Evolutionary conservation across 1,284 basidiomycete genomes (phyloP).

Genomic region (Earliella scabrosa): DNA sequence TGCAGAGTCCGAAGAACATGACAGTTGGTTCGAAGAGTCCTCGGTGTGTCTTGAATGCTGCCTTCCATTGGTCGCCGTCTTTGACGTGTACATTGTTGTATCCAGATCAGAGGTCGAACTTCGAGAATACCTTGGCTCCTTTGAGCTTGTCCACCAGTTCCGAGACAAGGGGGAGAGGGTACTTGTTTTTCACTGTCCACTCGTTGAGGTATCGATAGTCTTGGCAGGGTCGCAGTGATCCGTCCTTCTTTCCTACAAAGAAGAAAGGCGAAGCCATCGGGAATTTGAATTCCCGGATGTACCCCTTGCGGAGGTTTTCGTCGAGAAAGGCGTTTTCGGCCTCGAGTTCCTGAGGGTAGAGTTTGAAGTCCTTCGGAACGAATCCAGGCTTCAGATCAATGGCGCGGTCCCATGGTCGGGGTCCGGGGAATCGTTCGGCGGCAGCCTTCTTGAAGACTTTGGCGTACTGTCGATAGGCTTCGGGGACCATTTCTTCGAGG

Average conservation of each 20-base stretch:
- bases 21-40: not conserved
- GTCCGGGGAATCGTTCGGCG: constrained; percentile 28
- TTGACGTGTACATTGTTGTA: constrained; percentile 12
- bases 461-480: not conserved
- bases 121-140: constrained; percentile 4
- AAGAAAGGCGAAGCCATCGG: constrained; percentile 31
- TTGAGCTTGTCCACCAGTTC: not conserved
- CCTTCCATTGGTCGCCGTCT: constrained; percentile 1
- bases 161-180: not conserved
- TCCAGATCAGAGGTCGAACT: not conserved
- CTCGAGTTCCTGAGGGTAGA: constrained; percentile 29
- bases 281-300: constrained; percentile 34
- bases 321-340: constrained; percentile 27
- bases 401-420: constrained; percentile 27
- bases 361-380: constrained; percentile 20
- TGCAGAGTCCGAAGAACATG: not conserved
- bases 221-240: constrained; percentile 11
- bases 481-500: not conserved
- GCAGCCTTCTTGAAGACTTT: constrained; percentile 25
- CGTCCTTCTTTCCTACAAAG: constrained; percentile 31
- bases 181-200: not conserved
- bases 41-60: not conserved
- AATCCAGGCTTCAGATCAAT: constrained; percentile 25
- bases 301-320: constrained; percentile 33
- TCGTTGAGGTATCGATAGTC: not conserved